A percentile compares a stretch with the other conserved stretches of the same genome.
These are phyloP conservation scores for Aspergillus pseudotamarii DNA, from an alignment of 2,329 filamentous ascomycete species.

Conservation along the genomic window DNA sequence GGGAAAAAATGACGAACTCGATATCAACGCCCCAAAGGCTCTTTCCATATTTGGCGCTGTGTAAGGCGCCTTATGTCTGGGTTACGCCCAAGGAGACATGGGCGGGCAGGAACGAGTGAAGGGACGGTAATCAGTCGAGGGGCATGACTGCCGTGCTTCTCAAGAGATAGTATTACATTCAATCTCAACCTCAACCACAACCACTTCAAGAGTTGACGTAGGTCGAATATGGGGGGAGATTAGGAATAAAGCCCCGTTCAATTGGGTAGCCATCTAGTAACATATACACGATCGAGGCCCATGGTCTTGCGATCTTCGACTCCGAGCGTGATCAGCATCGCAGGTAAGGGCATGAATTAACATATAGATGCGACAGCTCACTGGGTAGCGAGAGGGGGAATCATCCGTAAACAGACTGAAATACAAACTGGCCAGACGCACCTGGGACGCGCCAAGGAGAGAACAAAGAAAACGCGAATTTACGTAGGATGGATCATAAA, in stretches of 20 bases:
- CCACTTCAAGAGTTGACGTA: not conserved
- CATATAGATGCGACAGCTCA: conserved; percentile 14
- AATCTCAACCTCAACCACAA: not conserved
- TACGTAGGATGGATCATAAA: conserved; percentile 12
- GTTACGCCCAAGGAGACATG: not conserved
- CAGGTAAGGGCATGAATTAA: conserved; percentile 19
- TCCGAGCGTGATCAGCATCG: not conserved
- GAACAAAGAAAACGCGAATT: conserved; percentile 12
- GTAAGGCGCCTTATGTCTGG: not conserved
- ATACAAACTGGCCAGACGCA: conserved; percentile 14
- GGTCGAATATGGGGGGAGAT: not conserved
- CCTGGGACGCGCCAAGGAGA: conserved; percentile 7
- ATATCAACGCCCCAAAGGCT: not conserved
- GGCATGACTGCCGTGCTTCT: not conserved
- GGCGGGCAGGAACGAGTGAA: not conserved
- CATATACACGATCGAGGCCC: conserved; percentile 5
- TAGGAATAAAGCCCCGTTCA: conserved; percentile 7
- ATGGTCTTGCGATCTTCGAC: not conserved
- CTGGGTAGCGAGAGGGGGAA: conserved; percentile 31
- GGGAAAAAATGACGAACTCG: not conserved
- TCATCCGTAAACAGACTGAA: conserved; percentile 28
- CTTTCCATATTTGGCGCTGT: conserved; percentile 3
- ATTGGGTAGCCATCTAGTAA: conserved; percentile 4
- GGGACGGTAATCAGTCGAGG: not conserved
- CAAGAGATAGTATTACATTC: not conserved